Conservation (phyloP, 106 monocot species). For the Dioscorea alata region DNA sequence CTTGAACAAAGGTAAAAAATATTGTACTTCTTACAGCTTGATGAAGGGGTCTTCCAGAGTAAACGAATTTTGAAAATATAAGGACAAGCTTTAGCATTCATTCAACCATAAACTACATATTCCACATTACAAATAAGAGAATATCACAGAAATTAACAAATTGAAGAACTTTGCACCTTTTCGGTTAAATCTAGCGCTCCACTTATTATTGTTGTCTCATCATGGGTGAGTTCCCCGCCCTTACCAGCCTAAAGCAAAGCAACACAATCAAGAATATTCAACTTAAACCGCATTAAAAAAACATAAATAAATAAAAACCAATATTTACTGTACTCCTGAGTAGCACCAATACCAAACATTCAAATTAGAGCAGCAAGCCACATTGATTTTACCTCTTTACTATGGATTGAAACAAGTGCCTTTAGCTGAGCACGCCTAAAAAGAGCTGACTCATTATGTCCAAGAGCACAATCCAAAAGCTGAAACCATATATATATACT, state of each 20-base stretch:
- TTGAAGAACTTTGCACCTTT: conserved; percentile 41
- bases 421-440: conserved; percentile 98
- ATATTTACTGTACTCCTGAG: not conserved
- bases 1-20: no score
- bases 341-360: no score
- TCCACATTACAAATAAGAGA: not conserved
- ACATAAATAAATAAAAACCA: not conserved
- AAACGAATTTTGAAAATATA: no score
- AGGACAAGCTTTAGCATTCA: no score
- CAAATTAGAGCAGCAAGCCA: no score
- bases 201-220: conserved; percentile 95
- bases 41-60: no score
- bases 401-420: conserved; percentile 84
- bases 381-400: conserved; percentile 69
- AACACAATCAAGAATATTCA: not conserved
- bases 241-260: conserved; percentile 72
- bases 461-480: conserved; percentile 88
- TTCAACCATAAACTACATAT: no score
- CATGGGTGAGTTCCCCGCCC: conserved; percentile 89
- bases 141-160: not conserved
- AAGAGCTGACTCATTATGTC: conserved; percentile 94
- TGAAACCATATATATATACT: conserved; percentile 19
- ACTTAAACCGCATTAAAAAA: not conserved
- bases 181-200: conserved; percentile 97
- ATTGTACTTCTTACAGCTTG: no score